Conservation (phyloP, 108 stramenopile species). For the Cylindrotheca fusiformis region DNA sequence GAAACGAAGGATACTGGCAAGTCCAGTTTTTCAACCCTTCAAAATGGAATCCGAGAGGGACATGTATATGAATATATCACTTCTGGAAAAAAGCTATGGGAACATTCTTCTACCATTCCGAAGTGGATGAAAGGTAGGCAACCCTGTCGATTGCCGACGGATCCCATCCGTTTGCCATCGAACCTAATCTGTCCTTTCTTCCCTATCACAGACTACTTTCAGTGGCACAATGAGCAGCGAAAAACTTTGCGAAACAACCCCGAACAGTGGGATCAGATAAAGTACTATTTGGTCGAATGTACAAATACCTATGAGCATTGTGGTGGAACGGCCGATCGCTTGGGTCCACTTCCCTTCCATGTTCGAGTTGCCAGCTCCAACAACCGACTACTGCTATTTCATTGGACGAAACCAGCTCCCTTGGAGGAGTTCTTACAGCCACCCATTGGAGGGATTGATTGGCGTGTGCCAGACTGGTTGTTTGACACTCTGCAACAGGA, state of each 20-base stretch:
- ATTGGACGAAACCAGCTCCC: slow-evolving; percentile 31
- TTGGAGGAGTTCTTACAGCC: slow-evolving; percentile 38
- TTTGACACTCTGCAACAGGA: neutral
- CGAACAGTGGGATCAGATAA: neutral
- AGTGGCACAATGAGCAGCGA: slow-evolving; percentile 30
- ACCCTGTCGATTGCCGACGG: neutral
- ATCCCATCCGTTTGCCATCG: neutral
- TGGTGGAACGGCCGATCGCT: slow-evolving; percentile 38
- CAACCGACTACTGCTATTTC: slow-evolving; percentile 27
- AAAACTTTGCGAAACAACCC: slow-evolving; percentile 1
- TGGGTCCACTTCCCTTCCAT: slow-evolving; percentile 25
- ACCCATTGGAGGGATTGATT: slow-evolving; percentile 28
- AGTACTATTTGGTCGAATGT: slow-evolving; percentile 27
- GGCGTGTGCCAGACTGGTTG: slow-evolving; percentile 30
- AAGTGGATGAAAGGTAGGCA: slow-evolving; percentile 15
- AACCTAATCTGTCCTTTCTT: too few relatives aligned
- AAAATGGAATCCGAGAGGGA: slow-evolving; percentile 1
- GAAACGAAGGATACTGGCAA: too few relatives aligned
- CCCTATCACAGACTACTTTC: slow-evolving; percentile 24
- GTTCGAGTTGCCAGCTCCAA: slow-evolving; percentile 16
- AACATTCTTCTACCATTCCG: slow-evolving; percentile 20
- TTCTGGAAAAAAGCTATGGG: slow-evolving; percentile 10
- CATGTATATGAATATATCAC: neutral
- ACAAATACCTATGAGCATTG: slow-evolving; percentile 12
- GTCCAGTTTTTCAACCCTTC: too few relatives aligned